Evolutionary conservation across 2,329 filamentous ascomycete genomes (phyloP).

Genomic region (Pseudogymnoascus sp.): DNA sequence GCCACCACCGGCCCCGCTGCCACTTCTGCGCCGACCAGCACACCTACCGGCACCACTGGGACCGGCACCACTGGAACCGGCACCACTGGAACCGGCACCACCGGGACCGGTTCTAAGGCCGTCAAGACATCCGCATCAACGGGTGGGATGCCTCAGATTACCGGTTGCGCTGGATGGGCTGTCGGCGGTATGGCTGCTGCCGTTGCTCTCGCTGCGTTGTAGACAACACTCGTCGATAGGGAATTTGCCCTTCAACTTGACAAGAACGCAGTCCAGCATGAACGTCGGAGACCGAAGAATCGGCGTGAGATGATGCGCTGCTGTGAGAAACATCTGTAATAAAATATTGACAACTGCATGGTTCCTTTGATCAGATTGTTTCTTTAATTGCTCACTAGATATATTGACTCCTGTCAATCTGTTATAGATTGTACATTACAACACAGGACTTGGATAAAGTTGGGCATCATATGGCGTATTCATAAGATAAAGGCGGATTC

Average conservation of each 20-base stretch:
- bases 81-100: neutral
- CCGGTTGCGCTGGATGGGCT: neutral
- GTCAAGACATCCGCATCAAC: neutral
- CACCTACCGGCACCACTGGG: slow-evolving; percentile 1
- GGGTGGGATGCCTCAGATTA: slow-evolving; percentile 7
- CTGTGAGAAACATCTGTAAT: neutral
- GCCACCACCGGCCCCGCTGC: neutral
- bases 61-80: neutral
- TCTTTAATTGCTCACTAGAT: neutral
- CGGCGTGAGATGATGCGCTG: neutral
- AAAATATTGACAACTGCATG: neutral
- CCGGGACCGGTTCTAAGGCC: neutral
- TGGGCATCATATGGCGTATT: neutral
- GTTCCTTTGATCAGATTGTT: neutral
- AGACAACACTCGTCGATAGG: neutral
- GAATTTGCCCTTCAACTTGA: neutral
- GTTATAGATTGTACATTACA: neutral
- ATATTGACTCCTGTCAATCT: neutral
- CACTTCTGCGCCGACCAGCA: slow-evolving; percentile 1
- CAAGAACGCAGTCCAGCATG: neutral
- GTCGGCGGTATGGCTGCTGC: slow-evolving; percentile 1
- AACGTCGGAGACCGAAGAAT: neutral
- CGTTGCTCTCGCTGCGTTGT: neutral
- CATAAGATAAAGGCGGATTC: neutral
- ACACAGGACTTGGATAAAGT: neutral